Evolutionary conservation across 2,329 filamentous ascomycete species (phyloP).

Genomic region (Cephalotrichum gorgonifer): DNA sequence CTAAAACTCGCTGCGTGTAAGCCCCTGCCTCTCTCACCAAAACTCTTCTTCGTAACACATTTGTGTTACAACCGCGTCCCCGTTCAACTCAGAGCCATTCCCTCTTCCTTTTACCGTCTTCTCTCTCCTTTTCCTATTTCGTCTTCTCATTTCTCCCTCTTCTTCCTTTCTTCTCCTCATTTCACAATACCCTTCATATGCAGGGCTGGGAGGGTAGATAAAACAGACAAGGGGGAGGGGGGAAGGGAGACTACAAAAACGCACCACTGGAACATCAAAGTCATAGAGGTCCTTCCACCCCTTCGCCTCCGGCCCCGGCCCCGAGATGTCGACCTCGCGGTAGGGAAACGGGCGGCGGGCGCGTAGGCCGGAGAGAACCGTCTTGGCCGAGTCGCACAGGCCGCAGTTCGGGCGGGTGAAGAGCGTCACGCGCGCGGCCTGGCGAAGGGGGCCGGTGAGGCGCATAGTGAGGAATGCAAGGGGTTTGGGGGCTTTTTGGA

Average conservation of each 20-base stretch:
- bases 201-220: neutral
- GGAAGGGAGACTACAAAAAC: too few relatives aligned
- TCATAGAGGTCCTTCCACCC: constrained; percentile 67
- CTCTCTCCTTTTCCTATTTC: too few relatives aligned
- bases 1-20: constrained; percentile 19
- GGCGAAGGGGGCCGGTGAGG: constrained; percentile 36
- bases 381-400: constrained; percentile 59
- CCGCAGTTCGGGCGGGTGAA: constrained; percentile 66
- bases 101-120: too few relatives aligned
- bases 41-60: too few relatives aligned
- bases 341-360: constrained; percentile 52
- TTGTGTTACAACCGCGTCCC: too few relatives aligned
- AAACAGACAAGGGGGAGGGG: too few relatives aligned
- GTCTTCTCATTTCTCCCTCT: too few relatives aligned
- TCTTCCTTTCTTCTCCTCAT: too few relatives aligned
- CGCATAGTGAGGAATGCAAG: constrained; percentile 29
- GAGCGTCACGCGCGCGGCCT: constrained; percentile 57
- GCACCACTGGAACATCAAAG: constrained; percentile 74
- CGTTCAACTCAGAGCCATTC: too few relatives aligned
- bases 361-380: constrained; percentile 42
- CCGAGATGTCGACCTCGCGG: constrained; percentile 59
- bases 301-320: constrained; percentile 44
- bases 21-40: neutral
- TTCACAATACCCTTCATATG: too few relatives aligned
- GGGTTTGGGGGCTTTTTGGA: neutral